Base-by-base conservation (phyloP, 257 asterid genomes). In the Agastache rugosa region DNA sequence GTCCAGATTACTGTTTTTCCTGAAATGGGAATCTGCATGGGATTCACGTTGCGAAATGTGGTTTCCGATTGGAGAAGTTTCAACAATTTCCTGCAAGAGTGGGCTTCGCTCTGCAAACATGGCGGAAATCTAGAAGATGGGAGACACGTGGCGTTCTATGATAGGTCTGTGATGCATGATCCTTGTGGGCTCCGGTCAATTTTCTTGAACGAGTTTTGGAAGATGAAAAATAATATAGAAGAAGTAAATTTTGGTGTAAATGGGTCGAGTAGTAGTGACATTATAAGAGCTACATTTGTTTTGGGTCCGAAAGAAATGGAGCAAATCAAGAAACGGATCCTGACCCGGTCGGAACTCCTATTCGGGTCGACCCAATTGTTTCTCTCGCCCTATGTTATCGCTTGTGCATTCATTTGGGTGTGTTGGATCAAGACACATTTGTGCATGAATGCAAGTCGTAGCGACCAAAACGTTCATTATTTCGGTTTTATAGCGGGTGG, bases 1-100 rank as follows among this genome's bases (percentile, higher is more conserved):
- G 15, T 85, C 0, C 84, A 87, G 41, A 79, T 87, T 2, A 89
- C 91, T 4, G 60, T 85, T 0, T 89, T 89, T 37, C 85, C 89
- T 0, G 61, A 69, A 3, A 8, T 5, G 62, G 93, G 96, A 37
- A 22, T 89, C 20, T 87, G 81, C 69, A 19, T 87, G 16, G 96
- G 93, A 14, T 87, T 85, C 79, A 72, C 86, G 0, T 20, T 81
- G 74, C 75, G 88, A 48, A 84, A 81, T 41, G 93, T 78, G 55
- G 91, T 60, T 3, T 87, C 89, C 3, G 96, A 89, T 70, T 83
- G 87, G 66, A 85, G 90, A 35, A 85, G 89, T 6, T 87, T 87
- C 66, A 67, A 86, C 67, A 87, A 87, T 68, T 85, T 85, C 79
- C 64, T 85, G 82, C 72, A 54, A 66, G 74, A 47, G 17, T 85